Evolutionary conservation across 2,329 filamentous ascomycete genomes (phyloP).

Genomic region (Zelopaecilomyces penicillatus): DNA sequence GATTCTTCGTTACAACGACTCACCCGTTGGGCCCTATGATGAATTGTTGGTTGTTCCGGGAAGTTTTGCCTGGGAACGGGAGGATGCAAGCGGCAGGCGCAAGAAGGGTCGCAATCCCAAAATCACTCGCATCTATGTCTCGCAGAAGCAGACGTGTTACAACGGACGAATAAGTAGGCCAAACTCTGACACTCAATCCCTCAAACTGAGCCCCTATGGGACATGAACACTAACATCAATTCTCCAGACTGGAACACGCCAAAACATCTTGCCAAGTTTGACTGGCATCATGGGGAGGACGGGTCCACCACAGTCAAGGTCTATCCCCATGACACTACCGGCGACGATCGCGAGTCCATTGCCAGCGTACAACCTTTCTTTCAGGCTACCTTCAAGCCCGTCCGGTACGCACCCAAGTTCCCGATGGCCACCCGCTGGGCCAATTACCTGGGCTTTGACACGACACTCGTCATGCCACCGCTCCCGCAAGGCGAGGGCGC

Average conservation of each 20-base stretch:
- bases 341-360: slow-evolving; percentile 21
- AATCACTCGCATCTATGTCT: slow-evolving; percentile 48
- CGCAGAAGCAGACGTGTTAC: slow-evolving; percentile 41
- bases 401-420: slow-evolving; percentile 34
- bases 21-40: slow-evolving; percentile 45
- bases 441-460: slow-evolving; percentile 33
- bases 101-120: slow-evolving; percentile 28
- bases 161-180: slow-evolving; percentile 41
- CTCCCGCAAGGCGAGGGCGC: slow-evolving; percentile 32
- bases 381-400: slow-evolving; percentile 34
- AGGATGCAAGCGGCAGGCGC: slow-evolving; percentile 23
- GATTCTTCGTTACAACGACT: slow-evolving; percentile 41
- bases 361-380: slow-evolving; percentile 34
- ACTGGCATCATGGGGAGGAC: slow-evolving; percentile 30
- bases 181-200: not conserved
- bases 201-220: not conserved
- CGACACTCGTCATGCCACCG: slow-evolving; percentile 39
- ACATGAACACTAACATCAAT: not conserved
- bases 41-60: slow-evolving; percentile 43
- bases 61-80: slow-evolving; percentile 32
- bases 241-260: slow-evolving; percentile 45
- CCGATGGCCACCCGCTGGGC: slow-evolving; percentile 32
- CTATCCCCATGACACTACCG: slow-evolving; percentile 32
- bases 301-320: slow-evolving; percentile 34
- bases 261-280: slow-evolving; percentile 45